Base-by-base conservation (phyloP, 306 rosid species). In the Cyamopsis tetragonoloba region DNA sequence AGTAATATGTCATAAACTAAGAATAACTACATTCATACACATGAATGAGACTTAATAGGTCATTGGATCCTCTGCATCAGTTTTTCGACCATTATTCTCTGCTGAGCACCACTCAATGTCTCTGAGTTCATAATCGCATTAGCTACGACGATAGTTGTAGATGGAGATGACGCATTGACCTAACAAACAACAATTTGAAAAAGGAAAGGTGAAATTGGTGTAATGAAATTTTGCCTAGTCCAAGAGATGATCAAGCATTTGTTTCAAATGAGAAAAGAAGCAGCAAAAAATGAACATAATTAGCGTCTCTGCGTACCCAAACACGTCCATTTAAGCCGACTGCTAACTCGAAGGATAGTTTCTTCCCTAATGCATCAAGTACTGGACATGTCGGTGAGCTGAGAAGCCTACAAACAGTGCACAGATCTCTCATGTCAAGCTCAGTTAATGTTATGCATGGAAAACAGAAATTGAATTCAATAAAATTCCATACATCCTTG, bases 281-380 rank as follows among this genome's bases (percentile, higher is more conserved):
- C 39, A 51, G 26, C 53, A 6, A 38, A 44, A 3, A 58, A 23
- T 38, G 7, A 42, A 65, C 19, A 14, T 48, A 41, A 49, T 19
- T 48, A 54, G 27, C 24, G 35, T 8, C 37, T 58, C 38, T 57
- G 35, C 39, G 31, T 85, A 89, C 97, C 97, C 97, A 93, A 81
- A 84, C 98, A 48, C 97, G 97, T 54, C 96, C 95, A 61, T 93
- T 93, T 55, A 89, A 70, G 62, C 98, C 97, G 71, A 81, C 77
- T 53, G 96, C 97, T 50, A 80, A 88, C 80, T 93, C 97, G 46
- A 89, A 89, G 23, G 98, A 89, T 77, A 89, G 56, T 72, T 89
- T 89, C 90, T 86, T 89, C 84, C 97, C 98, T n/a, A 93, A 72
- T 19, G 73, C 84, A 9, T 77, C 96, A 32, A 93, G 96, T 63